Base-by-base conservation (phyloP, 345 rosid genomes). In the Iberis pinnata region DNA sequence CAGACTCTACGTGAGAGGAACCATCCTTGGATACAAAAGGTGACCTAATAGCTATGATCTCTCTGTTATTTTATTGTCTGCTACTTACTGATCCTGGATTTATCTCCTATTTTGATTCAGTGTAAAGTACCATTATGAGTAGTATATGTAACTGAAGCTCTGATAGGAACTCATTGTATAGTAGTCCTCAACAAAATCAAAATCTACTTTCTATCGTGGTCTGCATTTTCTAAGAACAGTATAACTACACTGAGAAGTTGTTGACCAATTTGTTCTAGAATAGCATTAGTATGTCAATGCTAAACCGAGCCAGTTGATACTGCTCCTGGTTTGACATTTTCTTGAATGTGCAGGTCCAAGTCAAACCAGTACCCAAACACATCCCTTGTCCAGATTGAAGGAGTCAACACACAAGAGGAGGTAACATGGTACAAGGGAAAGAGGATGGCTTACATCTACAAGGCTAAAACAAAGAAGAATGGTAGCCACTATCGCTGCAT, bases 281-380 rank as follows among this genome's bases (percentile, higher is more conserved):
- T 20, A 3, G 17, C 18, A 22, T 22, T n/a, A n/a, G n/a, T n/a
- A n/a, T n/a, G n/a, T n/a, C n/a, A n/a, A n/a, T n/a, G n/a, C n/a
- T n/a, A n/a, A n/a, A n/a, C n/a, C n/a, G n/a, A n/a, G n/a, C n/a
- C n/a, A n/a, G n/a, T 22, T 22, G 25, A 22, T 22, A 22, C 3
- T 22, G 25, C 25, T 22, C 25, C 25, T 22, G 25, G 25, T 22
- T 22, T 22, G 25, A 22, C 25, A 22, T 2, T 22, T 22, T 22
- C 8, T 7, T 27, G n/a, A 27, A 48, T 54, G 36, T 60, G 40
- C 9, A 80, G 86, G 70, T 81, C 88, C 9, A 81, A 81, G 64
- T 78, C 84, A n/a, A 81, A 81, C 72, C 88, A 81, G 75, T 81
- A 81, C 19, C 84, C 82, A 26, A 81, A 66, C 72, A 81, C 88